Conservation (phyloP, 2,329 filamentous ascomycete species). For the Metarhizium anisopliae region DNA sequence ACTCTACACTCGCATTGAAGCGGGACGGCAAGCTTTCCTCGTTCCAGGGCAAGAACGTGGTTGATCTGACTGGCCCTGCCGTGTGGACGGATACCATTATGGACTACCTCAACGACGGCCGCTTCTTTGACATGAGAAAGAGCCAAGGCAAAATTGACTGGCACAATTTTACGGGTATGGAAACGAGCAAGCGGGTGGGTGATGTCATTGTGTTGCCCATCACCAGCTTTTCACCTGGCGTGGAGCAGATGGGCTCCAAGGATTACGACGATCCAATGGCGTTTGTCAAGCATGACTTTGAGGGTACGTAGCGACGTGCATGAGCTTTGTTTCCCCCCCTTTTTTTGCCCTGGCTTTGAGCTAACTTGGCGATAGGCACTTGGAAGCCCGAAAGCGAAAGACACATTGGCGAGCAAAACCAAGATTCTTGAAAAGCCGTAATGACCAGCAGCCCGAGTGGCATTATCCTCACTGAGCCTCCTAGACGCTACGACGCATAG, state of each 20-base stretch:
- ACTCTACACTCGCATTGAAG: conserved; percentile 70
- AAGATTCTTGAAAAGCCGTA: conserved; percentile 10
- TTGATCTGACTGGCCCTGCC: conserved; percentile 91
- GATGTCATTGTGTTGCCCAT: conserved; percentile 93
- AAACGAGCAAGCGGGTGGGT: conserved; percentile 72
- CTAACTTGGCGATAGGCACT: conserved; percentile 41
- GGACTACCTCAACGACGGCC: conserved; percentile 83
- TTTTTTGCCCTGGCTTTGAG: background rate
- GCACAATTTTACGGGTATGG: conserved; percentile 84
- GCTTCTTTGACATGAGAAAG: conserved; percentile 73
- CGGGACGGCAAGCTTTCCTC: conserved; percentile 52
- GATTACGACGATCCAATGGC: conserved; percentile 90
- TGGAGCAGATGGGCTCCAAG: conserved; percentile 84
- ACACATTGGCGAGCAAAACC: conserved; percentile 49
- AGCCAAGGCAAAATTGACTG: conserved; percentile 71
- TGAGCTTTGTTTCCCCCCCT: background rate
- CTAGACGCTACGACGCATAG: no score
- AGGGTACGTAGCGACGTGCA: conserved; percentile 51
- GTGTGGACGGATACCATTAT: conserved; percentile 93
- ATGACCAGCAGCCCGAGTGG: no score
- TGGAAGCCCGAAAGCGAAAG: conserved; percentile 68
- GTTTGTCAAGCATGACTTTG: conserved; percentile 94
- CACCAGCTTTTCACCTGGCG: conserved; percentile 92
- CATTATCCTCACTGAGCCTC: no score
- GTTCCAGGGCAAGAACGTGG: conserved; percentile 59